Base-by-base conservation (phyloP, 2,329 filamentous ascomycete species). In the Bipolaris sorokiniana region DNA sequence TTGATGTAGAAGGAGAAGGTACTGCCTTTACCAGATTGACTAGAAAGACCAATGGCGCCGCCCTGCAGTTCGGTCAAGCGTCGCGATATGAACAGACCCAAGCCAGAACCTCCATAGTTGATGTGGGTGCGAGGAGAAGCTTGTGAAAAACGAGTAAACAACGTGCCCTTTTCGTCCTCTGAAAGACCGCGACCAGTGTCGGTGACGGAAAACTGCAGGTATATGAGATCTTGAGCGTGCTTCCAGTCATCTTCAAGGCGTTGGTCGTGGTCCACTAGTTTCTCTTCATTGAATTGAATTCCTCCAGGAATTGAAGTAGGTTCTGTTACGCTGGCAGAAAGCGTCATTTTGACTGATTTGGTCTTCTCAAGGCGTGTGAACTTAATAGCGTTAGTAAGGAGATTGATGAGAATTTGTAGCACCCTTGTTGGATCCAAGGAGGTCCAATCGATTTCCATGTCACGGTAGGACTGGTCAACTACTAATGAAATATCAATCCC, bases 311-410 rank as follows among this genome's bases (percentile, higher is more conserved):
- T 64, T 9, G 72, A 75, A 0, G 54, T 58, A 0, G 78, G 78
- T 48, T 64, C 67, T 28, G 69, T 61, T 5, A 38, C 16, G 34
- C 59, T 65, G 0, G 77, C 77, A 10, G 72, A 71, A 1, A 80
- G 55, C n/a, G 62, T 72, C 3, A 81, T 69, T 0, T 63, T 75
- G 40, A 81, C 75, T 5, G 31, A 42, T 26, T 65, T 71, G 0
- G 68, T 45, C 6, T 26, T 23, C 6, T 72, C 68, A 31, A 76
- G 69, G 16, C 76, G 71, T 1, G 78, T 80, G 55, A 80, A 80
- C 48, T 80, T 80, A 58, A 80, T 78, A 2, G 76, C 74, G 46
- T 80, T 80, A 1, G 78, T 79, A 22, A 80, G 59, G 0, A 80
- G 68, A 18, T 75, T 73, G 53, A 73, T 73, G 3, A 80, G 59